Base-by-base conservation (phyloP, 192 early-diverging fungal genomes). In the Geranomyces variabilis region DNA sequence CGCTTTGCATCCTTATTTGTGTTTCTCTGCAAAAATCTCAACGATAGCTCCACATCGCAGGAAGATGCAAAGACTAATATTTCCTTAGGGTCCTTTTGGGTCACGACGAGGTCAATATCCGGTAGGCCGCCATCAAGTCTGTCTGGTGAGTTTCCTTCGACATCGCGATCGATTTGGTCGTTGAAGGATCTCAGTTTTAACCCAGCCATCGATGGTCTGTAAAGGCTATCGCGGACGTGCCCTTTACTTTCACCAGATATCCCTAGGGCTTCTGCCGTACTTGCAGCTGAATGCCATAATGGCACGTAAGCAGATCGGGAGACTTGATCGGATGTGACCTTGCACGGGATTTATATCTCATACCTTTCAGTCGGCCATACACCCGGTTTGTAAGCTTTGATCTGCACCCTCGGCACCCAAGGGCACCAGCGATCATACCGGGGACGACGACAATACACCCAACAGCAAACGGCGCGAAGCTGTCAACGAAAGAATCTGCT, bases 21-120 rank as follows among this genome's bases (percentile, higher is more conserved):
- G 29, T 62, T 71, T 0, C 63, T 28, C 63, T 71, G 70, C 29
- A 71, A 34, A 71, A 63, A 71, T 21, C 70, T 33, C n/a, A 33
- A 24, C 10, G 70, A 34, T 21, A 71, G 31, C 47, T 71, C 70
- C 24, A 71, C 70, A 51, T 71, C 60, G 17, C 48, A 68, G 6
- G 63, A 13, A 14, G 21, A 1, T 8, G 24, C 63, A n/a, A 49
- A 48, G 15, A 66, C 28, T 33, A 26, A 26, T 17, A 33, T 60
- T 33, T 19, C 4, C 30, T 60, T 60, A 17, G 30, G 28, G 8
- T 60, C 58, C 14, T 60, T 6, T 26, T 60, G 19, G 5, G 19
- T 60, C 31, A 60, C 58, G 28, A 60, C 31, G 28, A 19, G 17
- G 31, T 29, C 58, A 33, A 60, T 60, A 29, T 26, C 28, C 22